Evolutionary conservation across 2,329 filamentous ascomycete genomes (phyloP), one percentile per base, ranked within the genome.

Genomic region (Aspergillus sp.): DNA sequence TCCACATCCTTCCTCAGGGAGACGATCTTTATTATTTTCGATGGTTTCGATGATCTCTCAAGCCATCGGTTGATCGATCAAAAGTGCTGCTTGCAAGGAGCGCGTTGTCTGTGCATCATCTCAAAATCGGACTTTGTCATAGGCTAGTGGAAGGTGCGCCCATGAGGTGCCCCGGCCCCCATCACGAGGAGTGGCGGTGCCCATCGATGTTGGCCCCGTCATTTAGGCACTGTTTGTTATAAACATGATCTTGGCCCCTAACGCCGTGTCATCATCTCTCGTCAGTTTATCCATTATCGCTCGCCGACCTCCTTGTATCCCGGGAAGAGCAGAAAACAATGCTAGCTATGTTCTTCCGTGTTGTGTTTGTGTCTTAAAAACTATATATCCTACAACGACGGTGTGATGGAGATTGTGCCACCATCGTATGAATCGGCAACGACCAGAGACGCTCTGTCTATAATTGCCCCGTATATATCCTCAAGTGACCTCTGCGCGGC

Each of bases 381-480:
- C 8, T 55, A n/a, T 11, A 15, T 33, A 43, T 23, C 31, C 11
- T 57, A 41, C 41, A 50, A 47, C 48, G n/a, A 39, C 19, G 19
- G 19, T 14, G 17, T 56, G 43, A 85, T 85, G 82, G 83, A 86
- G 65, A 77, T 81, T 51, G 76, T 82, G 52, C 82, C 83, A 31
- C 85, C 85, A 4, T 84, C 83, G n/a, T 87, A 87, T 67, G 77
- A 84, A 64, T 78, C 76, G 47, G 84, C 83, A 52, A 83, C 81
- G 11, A 72, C 78, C 56, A 77, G 80, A 62, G 80, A 87, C 65
- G 77, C 79, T 41, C 85, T 83, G 82, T 69, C 76, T 39, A 76
- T 87, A 39, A 75, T 87, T 53, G 83, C 84, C 8, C 77, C 73
- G 15, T 86, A 85, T 62, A 78, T 87, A 5, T 76, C 78, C 1